Evolutionary conservation across 139 green algal species (phyloP), one percentile per base, ranked within the genome.

Genomic region (Coccomyxa sp.): DNA sequence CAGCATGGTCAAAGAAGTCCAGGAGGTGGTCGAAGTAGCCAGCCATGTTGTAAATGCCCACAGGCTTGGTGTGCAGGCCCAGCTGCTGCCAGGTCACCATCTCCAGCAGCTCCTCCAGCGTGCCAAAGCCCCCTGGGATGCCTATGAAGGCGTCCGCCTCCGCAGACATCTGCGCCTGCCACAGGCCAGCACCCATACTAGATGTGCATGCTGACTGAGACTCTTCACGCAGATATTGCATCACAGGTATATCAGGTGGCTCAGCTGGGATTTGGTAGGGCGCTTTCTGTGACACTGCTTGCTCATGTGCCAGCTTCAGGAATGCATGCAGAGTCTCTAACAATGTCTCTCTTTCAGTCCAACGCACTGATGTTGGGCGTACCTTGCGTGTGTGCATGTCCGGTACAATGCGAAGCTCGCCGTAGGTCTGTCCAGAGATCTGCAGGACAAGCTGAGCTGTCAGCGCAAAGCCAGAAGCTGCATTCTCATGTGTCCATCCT

Each of bases 1-100:
- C 87, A 22, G 74, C 81, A 29, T 92, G 81, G 33, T 90, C 77
- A n/a, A 95, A 86, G 70, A 95, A 94, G 0, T 50, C 38, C 12
- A 95, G 80, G 39, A 96, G 82, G 12, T 81, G 76, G 78, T 94
- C 89, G 77, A 87, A 96, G 70, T 92, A 96, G 36, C 92, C 90
- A 6, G 64, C 5, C 0, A 88, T 81, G 74, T 97, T 94, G 18
- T 95, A 81, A 24, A 97, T 16, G 29, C 82, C 88, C 14, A 96
- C 86, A 8, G 92, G 93, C 73, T 97, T 97, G 29, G 64, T 39
- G 73, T 94, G 90, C 78, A 94, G 91, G 22, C 92, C 91, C 39
- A 94, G 80, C 82, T 96, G 91, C 73, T 93, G 87, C 93, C 93
- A 97, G 6, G 93, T 97, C 33, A 92, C 82, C 58, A 95, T 84